Percentiles rank a stretch among this genome's conserved stretches.
Evolutionary conservation across 306 rosid species (phyloP).

Genomic region (Lathyrus sativus): DNA sequence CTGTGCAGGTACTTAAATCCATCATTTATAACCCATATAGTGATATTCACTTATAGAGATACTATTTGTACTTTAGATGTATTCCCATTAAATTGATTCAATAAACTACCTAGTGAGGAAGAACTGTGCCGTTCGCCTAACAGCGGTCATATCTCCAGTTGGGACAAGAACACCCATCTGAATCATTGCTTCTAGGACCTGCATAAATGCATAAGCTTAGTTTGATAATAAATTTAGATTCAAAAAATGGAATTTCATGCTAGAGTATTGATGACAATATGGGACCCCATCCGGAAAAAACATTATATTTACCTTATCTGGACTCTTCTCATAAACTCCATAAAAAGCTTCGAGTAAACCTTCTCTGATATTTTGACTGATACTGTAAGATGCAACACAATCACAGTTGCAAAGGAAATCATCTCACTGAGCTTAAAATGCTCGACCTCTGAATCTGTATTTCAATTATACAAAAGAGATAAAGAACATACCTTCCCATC

Average conservation of each 20-base stretch:
- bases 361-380: conserved; percentile 90
- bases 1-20: conserved; percentile 22
- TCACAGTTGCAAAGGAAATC: conserved; percentile 26
- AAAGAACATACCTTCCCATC: conserved; percentile 89
- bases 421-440: conserved; percentile 30
- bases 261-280: conserved; percentile 30
- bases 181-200: conserved; percentile 97
- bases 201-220: conserved; percentile 41
- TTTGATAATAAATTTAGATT: conserved; percentile 33
- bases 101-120: conserved; percentile 78
- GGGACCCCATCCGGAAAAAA: conserved; percentile 11
- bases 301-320: conserved; percentile 88
- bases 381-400: conserved; percentile 57
- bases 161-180: conserved; percentile 99
- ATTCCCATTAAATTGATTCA: conserved; percentile 39
- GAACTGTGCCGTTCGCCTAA: conserved; percentile 92
- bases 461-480: conserved; percentile 23
- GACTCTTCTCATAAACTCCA: conserved; percentile 94
- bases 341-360: conserved; percentile 93
- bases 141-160: conserved; percentile 99
- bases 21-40: conserved; percentile 7
- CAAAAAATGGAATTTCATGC: conserved; percentile 30
- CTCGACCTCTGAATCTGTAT: conserved; percentile 9
- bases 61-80: conserved; percentile 27
- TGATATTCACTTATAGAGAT: conserved; percentile 29